phyloP scores from a whole-genome alignment of 139 green algal species.

The Chlamydomonas schloesseri region DNA sequence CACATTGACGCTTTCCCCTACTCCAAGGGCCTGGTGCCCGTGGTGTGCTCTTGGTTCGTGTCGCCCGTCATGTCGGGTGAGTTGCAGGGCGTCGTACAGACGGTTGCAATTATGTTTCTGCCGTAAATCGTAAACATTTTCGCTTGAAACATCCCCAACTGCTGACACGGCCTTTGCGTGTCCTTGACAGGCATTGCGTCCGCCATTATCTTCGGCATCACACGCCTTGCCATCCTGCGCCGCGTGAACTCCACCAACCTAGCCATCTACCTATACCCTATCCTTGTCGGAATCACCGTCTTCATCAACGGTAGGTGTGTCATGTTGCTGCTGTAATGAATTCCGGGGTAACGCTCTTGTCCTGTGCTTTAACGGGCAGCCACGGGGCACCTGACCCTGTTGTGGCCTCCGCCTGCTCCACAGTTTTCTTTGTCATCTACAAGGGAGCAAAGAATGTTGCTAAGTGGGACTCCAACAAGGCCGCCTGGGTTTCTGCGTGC shows the following conservation, averaged over 20 bases:
- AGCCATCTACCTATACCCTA: constrained; percentile 42
- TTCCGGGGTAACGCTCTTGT: not conserved
- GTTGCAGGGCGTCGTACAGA: too few species aligned
- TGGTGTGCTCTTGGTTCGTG: constrained; percentile 49
- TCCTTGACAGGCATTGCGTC: constrained; percentile 17
- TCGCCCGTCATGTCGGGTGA: constrained; percentile 43
- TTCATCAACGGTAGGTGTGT: constrained; percentile 61
- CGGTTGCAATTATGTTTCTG: too few species aligned
- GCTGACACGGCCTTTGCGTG: too few species aligned
- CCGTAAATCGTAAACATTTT: too few species aligned
- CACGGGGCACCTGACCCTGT: not conserved
- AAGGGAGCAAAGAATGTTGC: constrained; percentile 51
- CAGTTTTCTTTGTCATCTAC: constrained; percentile 63
- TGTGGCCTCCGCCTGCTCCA: not conserved
- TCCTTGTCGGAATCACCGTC: constrained; percentile 53
- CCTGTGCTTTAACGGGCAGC: not conserved
- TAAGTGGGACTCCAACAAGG: constrained; percentile 31
- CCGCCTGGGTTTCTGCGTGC: constrained; percentile 47
- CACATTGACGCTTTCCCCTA: constrained; percentile 17
- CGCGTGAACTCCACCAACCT: constrained; percentile 35
- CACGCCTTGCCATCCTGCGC: constrained; percentile 47
- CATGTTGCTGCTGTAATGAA: too few species aligned
- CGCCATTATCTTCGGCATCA: constrained; percentile 40
- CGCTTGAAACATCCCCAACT: too few species aligned
- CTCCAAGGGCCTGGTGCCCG: constrained; percentile 26